phyloP scores from a whole-genome alignment of 1,284 basidiomycete species.

The Leccinum griseonigrum region DNA sequence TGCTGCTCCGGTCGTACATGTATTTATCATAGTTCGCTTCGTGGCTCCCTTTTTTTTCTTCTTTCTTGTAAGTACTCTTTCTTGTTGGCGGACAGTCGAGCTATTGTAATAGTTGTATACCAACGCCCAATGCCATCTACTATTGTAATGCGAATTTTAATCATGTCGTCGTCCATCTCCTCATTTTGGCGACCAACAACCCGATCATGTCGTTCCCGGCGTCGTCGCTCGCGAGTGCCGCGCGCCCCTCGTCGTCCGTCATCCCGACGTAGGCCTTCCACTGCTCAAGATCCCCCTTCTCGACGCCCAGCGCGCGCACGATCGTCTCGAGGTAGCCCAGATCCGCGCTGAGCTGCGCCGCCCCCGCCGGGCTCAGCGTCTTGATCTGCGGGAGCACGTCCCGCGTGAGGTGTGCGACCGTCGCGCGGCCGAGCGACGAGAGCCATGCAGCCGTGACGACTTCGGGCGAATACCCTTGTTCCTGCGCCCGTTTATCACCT shows the following conservation, averaged over 20 bases:
- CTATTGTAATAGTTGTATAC: background rate
- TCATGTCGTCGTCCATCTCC: slow-evolving; percentile 43
- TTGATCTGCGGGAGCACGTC: slow-evolving; percentile 64
- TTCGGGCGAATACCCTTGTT: slow-evolving; percentile 55
- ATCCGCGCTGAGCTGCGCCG: slow-evolving; percentile 85
- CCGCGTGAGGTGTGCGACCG: slow-evolving; percentile 70
- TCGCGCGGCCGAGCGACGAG: slow-evolving; percentile 78
- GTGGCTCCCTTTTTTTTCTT: background rate
- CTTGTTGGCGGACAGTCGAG: background rate
- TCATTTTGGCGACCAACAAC: slow-evolving; percentile 46
- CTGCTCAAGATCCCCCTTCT: slow-evolving; percentile 67
- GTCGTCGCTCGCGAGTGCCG: slow-evolving; percentile 35
- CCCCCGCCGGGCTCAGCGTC: slow-evolving; percentile 61
- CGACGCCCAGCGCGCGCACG: slow-evolving; percentile 87
- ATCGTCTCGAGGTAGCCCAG: slow-evolving; percentile 89
- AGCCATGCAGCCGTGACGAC: slow-evolving; percentile 87
- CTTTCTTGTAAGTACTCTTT: background rate
- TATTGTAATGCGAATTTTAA: slow-evolving; percentile 1
- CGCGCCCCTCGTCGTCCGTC: slow-evolving; percentile 55
- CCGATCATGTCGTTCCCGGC: slow-evolving; percentile 37
- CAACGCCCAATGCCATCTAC: background rate
- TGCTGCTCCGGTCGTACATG: slow-evolving; percentile 17
- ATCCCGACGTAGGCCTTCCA: slow-evolving; percentile 70
- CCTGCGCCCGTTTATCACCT: slow-evolving; percentile 15
- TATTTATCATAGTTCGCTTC: slow-evolving; percentile 9